Evolutionary conservation across 129 eudicot species (phyloP).

Genomic region (Tanacetum coccineum): DNA sequence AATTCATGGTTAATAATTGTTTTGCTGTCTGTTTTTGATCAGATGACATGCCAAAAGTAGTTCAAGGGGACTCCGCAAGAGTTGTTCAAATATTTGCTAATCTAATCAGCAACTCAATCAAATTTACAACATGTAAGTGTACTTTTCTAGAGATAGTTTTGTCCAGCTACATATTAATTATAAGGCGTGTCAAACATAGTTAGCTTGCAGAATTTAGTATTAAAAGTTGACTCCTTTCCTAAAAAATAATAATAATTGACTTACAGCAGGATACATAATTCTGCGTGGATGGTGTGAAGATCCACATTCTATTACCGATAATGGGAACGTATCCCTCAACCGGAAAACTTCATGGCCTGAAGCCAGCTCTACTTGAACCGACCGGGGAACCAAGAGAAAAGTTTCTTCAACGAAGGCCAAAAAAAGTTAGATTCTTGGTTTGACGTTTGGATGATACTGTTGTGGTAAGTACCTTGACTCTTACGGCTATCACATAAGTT

Average conservation of each 20-base stretch:
- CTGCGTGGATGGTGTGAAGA: constrained; percentile 75
- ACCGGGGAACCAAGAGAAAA: too few species aligned
- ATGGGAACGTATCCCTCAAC: constrained; percentile 16
- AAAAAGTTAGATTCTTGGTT: constrained; percentile 37
- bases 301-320: constrained; percentile 22
- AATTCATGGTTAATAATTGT: constrained; percentile 5
- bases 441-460: constrained; percentile 43
- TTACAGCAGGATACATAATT: constrained; percentile 53
- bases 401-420: constrained; percentile 36
- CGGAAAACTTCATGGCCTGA: constrained; percentile 15
- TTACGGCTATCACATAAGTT: too few species aligned
- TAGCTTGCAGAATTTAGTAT: not conserved
- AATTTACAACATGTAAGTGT: constrained; percentile 56
- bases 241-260: constrained; percentile 25
- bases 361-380: too few species aligned
- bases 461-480: constrained; percentile 43
- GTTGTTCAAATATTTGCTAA: constrained; percentile 92
- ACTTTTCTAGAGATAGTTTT: constrained; percentile 3
- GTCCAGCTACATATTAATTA: not conserved
- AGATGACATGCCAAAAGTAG: constrained; percentile 87
- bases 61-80: constrained; percentile 94
- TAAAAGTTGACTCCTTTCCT: too few species aligned
- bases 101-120: constrained; percentile 45
- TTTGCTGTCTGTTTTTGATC: constrained; percentile 25
- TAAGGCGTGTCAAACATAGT: not conserved